Evolutionary conservation across 495 filamentous ascomycete species (phyloP).

Genomic region (Tuber umbilicatum): DNA sequence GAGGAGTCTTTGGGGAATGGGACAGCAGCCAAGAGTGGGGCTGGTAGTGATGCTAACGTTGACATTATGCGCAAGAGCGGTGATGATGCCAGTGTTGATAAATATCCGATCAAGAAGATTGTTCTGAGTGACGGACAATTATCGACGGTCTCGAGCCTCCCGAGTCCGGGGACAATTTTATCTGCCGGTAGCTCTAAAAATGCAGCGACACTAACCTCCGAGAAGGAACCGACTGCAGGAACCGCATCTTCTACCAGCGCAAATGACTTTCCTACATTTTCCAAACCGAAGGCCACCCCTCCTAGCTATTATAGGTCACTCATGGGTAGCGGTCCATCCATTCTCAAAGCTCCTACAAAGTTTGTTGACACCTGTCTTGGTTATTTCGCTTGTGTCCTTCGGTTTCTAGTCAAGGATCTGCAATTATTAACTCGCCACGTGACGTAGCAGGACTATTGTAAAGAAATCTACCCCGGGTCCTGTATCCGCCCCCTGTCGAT

Average conservation of each 20-base stretch:
- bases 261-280: slow-evolving; percentile 14
- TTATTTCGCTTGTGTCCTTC: slow-evolving; percentile 23
- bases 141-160: slow-evolving; percentile 28
- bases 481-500: slow-evolving; percentile 21
- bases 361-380: slow-evolving; percentile 32
- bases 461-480: slow-evolving; percentile 33
- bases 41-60: slow-evolving; percentile 36
- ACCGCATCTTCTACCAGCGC: slow-evolving; percentile 32
- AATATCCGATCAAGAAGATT: slow-evolving; percentile 35
- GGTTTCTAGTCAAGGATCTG: slow-evolving; percentile 25
- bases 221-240: slow-evolving; percentile 42
- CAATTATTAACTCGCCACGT: slow-evolving; percentile 37
- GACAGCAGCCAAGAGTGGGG: slow-evolving; percentile 29
- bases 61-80: slow-evolving; percentile 38
- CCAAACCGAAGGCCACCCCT: slow-evolving; percentile 39
- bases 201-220: slow-evolving; percentile 28
- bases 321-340: slow-evolving; percentile 31
- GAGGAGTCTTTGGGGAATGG: slow-evolving; percentile 31
- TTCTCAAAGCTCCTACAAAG: slow-evolving; percentile 38
- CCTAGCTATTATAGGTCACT: slow-evolving; percentile 41
- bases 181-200: slow-evolving; percentile 35
- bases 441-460: slow-evolving; percentile 36
- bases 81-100: slow-evolving; percentile 35
- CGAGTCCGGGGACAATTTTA: slow-evolving; percentile 34
- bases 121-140: slow-evolving; percentile 37